These are phyloP conservation scores for Cutaneotrichosporon dermatis DNA, from an alignment of 1,284 basidiomycete species.

Conservation along the genomic window DNA sequence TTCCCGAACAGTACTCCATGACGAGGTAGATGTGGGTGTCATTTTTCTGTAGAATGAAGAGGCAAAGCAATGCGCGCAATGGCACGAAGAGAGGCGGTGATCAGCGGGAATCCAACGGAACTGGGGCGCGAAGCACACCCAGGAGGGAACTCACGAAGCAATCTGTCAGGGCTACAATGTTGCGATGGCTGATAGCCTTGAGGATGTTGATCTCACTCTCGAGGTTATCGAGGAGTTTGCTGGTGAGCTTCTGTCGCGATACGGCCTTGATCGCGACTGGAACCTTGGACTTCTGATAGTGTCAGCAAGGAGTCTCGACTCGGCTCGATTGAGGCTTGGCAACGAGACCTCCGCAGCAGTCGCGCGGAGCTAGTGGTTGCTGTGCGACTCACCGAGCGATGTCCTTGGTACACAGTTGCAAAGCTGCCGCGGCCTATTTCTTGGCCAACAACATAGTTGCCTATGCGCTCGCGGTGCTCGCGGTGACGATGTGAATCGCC, in stretches of 20 bases:
- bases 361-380: neutral
- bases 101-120: neutral
- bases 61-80: too few species aligned
- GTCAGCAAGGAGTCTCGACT: neutral
- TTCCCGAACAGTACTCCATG: conserved; percentile 95
- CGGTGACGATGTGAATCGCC: conserved; percentile 12
- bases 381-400: conserved; percentile 64
- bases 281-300: conserved; percentile 61
- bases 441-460: conserved; percentile 53
- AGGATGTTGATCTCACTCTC: conserved; percentile 97
- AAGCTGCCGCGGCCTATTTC: conserved; percentile 76
- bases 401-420: conserved; percentile 91
- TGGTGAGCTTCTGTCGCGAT: conserved; percentile 76
- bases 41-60: conserved; percentile 61
- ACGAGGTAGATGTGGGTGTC: conserved; percentile 93
- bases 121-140: neutral
- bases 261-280: conserved; percentile 95
- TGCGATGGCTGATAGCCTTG: conserved; percentile 85
- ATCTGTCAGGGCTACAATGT: conserved; percentile 89
- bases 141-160: conserved; percentile 60
- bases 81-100: too few species aligned
- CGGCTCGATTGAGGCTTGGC: too few species aligned
- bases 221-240: conserved; percentile 92
- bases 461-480: conserved; percentile 42
- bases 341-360: neutral